Base-by-base conservation (phyloP, 306 rosid genomes). In the Castanospermum australe region DNA sequence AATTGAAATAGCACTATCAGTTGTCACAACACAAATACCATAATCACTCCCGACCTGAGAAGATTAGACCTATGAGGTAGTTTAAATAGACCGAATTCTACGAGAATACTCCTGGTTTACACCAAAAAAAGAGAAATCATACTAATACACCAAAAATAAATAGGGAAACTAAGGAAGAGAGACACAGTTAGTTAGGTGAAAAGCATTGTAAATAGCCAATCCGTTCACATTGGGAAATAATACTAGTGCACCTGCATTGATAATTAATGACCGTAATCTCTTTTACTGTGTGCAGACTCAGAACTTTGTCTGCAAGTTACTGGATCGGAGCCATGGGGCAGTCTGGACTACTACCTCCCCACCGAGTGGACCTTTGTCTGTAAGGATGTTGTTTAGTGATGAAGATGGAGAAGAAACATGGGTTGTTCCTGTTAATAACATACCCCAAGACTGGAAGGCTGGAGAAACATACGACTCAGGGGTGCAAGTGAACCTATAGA, bases 391-490 rank as follows among this genome's bases (percentile, higher is more conserved):
- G 55, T 79, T 95, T 68, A 92, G 92, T 51, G 89, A 85, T 22
- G 94, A 88, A 6, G 92, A 85, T 14, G 97, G 88, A 66, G 90
- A 91, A 7, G 96, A 95, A 77, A 61, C 85, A n/a, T 92, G 99
- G 98, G 82, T 91, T 28, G 97, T 84, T 71, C 99, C 99, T 8
- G 73, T 73, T 28, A 91, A 91, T 18, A 82, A 85, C 82, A 91
- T 92, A 55, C 95, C 99, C 15, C 72, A 78, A 82, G 89, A 87
- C 68, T 95, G 99, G 99, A 90, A 88, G 73, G 87, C 90, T 41
- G 98, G 97, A 72, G 83, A 83, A 59, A 85, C 90, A 52, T 91
- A 91, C 21, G 97, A 94, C 80, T 76, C 97, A 0, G 97, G 99
- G 74, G 89, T 94, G 39, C 97, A 94, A 92, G 90, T 92, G 70